A percentile compares a stretch with the other conserved stretches of the same genome.
phyloP scores from a whole-genome alignment of 2,329 filamentous ascomycete species.

The Mycosphaerella arachidis region DNA sequence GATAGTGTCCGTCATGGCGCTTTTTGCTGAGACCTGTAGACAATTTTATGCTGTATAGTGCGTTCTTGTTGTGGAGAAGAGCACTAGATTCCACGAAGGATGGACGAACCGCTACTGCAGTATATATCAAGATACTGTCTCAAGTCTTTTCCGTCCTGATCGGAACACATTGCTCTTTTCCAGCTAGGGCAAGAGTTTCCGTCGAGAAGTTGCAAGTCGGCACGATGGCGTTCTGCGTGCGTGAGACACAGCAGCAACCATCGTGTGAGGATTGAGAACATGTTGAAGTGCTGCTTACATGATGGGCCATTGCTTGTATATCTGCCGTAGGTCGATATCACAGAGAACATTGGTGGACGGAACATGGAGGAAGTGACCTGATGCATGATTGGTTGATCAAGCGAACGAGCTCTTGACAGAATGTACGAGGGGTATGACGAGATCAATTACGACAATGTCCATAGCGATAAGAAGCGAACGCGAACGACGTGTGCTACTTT shows the following conservation, averaged over 20 bases:
- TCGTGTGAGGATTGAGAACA: too few species aligned
- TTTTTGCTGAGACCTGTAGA: too few species aligned
- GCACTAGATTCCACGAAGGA: neutral
- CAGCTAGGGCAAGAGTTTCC: neutral
- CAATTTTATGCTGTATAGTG: too few species aligned
- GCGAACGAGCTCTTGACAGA: neutral
- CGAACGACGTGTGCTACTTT: neutral
- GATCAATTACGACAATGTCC: neutral
- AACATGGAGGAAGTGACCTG: neutral
- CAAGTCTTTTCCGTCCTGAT: too few species aligned
- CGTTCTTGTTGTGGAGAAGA: neutral
- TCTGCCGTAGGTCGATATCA: neutral
- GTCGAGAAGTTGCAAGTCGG: neutral
- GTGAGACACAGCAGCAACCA: neutral
- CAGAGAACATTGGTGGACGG: neutral
- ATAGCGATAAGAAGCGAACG: neutral
- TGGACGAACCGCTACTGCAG: neutral
- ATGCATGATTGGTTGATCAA: neutral
- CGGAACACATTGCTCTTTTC: neutral
- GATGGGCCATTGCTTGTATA: neutral
- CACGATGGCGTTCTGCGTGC: neutral
- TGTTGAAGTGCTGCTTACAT: too few species aligned
- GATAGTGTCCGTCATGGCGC: constrained; percentile 19
- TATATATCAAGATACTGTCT: neutral
- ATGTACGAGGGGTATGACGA: neutral